Evolutionary conservation across 139 green algal genomes (phyloP), one percentile per base, ranked within the genome.

Genomic region (Yamagishiella unicocca): DNA sequence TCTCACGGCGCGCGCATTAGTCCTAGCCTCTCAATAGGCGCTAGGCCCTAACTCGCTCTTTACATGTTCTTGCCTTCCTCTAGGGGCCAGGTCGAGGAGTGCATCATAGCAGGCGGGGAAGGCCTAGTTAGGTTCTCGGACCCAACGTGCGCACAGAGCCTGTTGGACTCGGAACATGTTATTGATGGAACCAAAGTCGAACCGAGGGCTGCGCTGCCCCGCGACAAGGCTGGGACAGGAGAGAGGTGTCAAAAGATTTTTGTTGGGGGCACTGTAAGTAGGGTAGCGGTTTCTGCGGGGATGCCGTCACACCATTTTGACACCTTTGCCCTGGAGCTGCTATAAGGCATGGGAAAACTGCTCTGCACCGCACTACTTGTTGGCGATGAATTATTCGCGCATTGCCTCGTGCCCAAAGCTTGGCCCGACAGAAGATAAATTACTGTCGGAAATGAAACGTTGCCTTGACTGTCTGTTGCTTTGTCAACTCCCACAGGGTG

Each of bases 231-330:
- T 64, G 91, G 91, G 46, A 89, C 83, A 71, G 87, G 82, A 72
- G 84, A 89, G 58, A 87, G 93, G 8, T 95, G 92, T 24, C 91
- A 90, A 78, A 97, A 96, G 89, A 95, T 97, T 90, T 97, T 97
- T 92, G 95, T 97, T 35, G 95, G 94, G 27, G 95, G 95, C 75
- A 96, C 94, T 8, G 92, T 94, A 81, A 80, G 82, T 87, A 89
- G 43, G 81, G 81, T 87, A 89, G 43, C 5, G 6, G 50, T 14
- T 2, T 46, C 5, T 62, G 66, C n/a, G n/a, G n/a, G n/a, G n/a
- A 40, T 76, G 68, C 68, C n/a, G 68, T 45, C 22, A n/a, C n/a
- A n/a, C n/a, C n/a, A n/a, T n/a, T n/a, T n/a, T n/a, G n/a, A n/a
- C n/a, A n/a, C n/a, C n/a, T n/a, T n/a, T n/a, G n/a, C n/a, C n/a